A percentile compares a stretch with the other conserved stretches of the same genome.
Conservation (phyloP, 441 rosid species). For the Lepidium campestre region DNA sequence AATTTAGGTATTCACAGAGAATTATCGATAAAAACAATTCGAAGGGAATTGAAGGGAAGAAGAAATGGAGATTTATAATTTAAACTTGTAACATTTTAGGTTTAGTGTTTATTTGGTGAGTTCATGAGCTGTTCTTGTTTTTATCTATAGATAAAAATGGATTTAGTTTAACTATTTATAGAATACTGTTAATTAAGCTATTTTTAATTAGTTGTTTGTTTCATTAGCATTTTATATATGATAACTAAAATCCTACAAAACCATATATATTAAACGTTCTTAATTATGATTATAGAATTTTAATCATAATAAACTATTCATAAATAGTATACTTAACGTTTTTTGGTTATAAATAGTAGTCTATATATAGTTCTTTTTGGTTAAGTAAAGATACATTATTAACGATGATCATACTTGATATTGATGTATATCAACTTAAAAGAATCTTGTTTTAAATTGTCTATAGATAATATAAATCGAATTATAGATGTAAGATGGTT, state of each 20-base stretch:
- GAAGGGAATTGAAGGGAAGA: background rate
- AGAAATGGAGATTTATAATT: background rate
- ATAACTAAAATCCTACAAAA: background rate
- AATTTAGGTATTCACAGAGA: background rate
- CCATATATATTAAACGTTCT: background rate
- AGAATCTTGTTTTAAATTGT: too few relatives aligned
- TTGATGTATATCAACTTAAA: too few relatives aligned
- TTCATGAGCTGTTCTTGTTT: background rate
- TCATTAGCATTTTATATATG: background rate
- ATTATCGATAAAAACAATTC: background rate
- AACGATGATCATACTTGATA: too few relatives aligned
- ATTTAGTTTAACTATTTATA: background rate
- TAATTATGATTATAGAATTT: background rate
- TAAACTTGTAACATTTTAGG: background rate
- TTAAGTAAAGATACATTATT: too few relatives aligned
- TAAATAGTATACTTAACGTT: too few relatives aligned
- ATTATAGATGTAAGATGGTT: too few relatives aligned
- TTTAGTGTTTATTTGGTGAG: background rate
- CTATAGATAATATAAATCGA: too few relatives aligned
- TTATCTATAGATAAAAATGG: background rate
- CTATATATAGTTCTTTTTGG: background rate
- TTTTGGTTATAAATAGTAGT: too few relatives aligned
- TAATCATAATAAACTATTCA: background rate
- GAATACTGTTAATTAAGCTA: background rate
- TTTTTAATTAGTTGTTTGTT: background rate